Evolutionary conservation across 805 yeast genomes (phyloP).

Genomic region (Saccharomycodes ludwigii): DNA sequence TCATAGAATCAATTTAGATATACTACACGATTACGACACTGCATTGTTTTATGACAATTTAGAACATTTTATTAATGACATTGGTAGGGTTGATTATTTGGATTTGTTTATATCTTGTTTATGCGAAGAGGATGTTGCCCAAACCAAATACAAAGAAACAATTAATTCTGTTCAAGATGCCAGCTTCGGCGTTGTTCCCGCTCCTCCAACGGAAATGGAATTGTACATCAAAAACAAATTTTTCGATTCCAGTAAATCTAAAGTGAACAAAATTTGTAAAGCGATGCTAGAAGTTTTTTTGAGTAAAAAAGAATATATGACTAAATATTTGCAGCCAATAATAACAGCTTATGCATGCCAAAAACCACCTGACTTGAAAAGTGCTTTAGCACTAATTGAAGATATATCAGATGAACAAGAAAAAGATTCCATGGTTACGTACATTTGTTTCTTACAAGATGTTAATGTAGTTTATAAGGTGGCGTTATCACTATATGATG

Average conservation of each 20-base stretch:
- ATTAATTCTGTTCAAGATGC: slow-evolving; percentile 18
- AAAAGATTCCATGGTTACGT: slow-evolving; percentile 60
- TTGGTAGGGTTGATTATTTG: slow-evolving; percentile 60
- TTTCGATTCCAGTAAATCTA: slow-evolving; percentile 32
- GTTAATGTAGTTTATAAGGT: slow-evolving; percentile 70
- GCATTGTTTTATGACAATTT: slow-evolving; percentile 50
- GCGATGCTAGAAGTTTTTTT: slow-evolving; percentile 48
- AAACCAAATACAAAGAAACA: slow-evolving; percentile 76
- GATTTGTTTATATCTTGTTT: slow-evolving; percentile 82
- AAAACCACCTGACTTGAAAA: slow-evolving; percentile 71
- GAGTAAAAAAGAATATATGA: slow-evolving; percentile 34
- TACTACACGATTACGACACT: slow-evolving; percentile 80
- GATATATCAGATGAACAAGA: slow-evolving; percentile 32
- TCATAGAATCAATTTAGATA: slow-evolving; percentile 84
- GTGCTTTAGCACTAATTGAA: slow-evolving; percentile 55
- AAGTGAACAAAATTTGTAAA: slow-evolving; percentile 69
- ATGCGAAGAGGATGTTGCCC: slow-evolving; percentile 73
- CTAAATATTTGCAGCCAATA: slow-evolving; percentile 58
- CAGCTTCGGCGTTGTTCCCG: slow-evolving; percentile 18
- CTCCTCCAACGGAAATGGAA: slow-evolving; percentile 27
- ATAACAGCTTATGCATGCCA: slow-evolving; percentile 90
- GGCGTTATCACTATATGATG: slow-evolving; percentile 73
- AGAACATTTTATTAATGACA: slow-evolving; percentile 55
- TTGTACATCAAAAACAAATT: slow-evolving; percentile 29
- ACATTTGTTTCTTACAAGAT: slow-evolving; percentile 82